A percentile compares a stretch with the other conserved stretches of the same genome.
These are phyloP conservation scores for Picochlorum sp. DNA, from an alignment of 139 green algal genomes.

Conservation along the genomic window DNA sequence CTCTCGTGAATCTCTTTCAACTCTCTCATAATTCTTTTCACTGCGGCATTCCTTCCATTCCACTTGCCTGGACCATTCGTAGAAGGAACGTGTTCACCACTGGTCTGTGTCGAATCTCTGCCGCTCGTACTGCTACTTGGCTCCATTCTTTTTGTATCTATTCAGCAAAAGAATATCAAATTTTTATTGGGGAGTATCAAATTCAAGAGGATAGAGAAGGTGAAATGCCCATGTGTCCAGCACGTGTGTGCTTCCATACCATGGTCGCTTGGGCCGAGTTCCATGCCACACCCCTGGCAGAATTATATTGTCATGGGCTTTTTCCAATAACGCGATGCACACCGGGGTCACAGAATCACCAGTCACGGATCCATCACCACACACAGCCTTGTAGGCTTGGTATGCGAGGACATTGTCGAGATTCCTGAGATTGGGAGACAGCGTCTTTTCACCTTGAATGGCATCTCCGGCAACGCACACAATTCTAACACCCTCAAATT, in stretches of 20 bases:
- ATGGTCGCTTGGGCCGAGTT: not conserved
- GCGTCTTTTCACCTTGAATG: conserved; percentile 3
- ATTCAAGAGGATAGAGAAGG: not conserved
- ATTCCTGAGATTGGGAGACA: not conserved
- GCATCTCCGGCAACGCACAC: conserved; percentile 23
- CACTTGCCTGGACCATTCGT: not conserved
- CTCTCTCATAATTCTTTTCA: conserved; percentile 93
- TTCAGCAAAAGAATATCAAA: no score
- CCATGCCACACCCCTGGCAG: conserved; percentile 27
- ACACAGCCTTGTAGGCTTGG: conserved; percentile 18
- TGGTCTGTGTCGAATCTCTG: no score
- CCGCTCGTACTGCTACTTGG: not conserved
- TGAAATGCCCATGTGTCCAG: conserved; percentile 10
- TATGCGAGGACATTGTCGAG: conserved; percentile 8
- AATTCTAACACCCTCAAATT: conserved; percentile 14
- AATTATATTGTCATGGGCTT: conserved; percentile 11
- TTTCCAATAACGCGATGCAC: conserved; percentile 12
- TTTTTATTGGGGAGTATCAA: no score
- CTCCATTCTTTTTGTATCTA: no score
- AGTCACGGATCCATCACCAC: conserved; percentile 19
- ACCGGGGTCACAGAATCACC: conserved; percentile 29
- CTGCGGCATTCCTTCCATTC: conserved; percentile 68
- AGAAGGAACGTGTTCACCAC: not conserved
- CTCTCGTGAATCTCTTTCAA: conserved; percentile 72
- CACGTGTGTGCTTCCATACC: conserved; percentile 16